Percentiles rank a stretch among this genome's conserved stretches.
phyloP scores from a whole-genome alignment of 2,329 filamentous ascomycete genomes.

The Pezicula radicicola region DNA sequence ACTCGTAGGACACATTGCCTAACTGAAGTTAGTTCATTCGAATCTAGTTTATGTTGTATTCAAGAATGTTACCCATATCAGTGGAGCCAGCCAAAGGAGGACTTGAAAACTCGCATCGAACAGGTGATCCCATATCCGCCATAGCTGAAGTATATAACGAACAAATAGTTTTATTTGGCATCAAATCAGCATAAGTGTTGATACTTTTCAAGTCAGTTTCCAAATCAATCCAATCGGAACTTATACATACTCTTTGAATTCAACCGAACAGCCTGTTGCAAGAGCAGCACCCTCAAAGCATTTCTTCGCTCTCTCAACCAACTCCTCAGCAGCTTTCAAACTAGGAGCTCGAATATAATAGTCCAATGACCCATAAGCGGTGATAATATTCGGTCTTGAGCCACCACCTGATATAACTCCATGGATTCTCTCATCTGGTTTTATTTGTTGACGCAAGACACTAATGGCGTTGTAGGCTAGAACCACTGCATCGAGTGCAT shows the following conservation, averaged over 20 bases:
- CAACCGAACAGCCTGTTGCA: conserved; percentile 19
- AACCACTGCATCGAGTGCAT: conserved; percentile 34
- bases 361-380: background rate
- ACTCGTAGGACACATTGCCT: conserved; percentile 17
- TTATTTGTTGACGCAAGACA: conserved; percentile 21
- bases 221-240: background rate
- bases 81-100: conserved; percentile 14
- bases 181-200: conserved; percentile 17
- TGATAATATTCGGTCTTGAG: background rate
- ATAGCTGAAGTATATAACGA: conserved; percentile 14
- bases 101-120: conserved; percentile 7
- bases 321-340: conserved; percentile 8
- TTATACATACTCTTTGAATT: conserved; percentile 27
- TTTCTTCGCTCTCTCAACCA: conserved; percentile 14
- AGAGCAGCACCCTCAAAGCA: conserved; percentile 23
- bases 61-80: conserved; percentile 23
- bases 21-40: background rate
- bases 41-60: background rate
- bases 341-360: conserved; percentile 17
- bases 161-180: conserved; percentile 15
- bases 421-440: conserved; percentile 23
- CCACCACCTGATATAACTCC: conserved; percentile 34
- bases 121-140: conserved; percentile 7
- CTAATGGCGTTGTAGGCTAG: conserved; percentile 28
- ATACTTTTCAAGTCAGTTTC: conserved; percentile 8